Base-by-base conservation (phyloP, 83 land plant genomes). In the Picea abies region DNA sequence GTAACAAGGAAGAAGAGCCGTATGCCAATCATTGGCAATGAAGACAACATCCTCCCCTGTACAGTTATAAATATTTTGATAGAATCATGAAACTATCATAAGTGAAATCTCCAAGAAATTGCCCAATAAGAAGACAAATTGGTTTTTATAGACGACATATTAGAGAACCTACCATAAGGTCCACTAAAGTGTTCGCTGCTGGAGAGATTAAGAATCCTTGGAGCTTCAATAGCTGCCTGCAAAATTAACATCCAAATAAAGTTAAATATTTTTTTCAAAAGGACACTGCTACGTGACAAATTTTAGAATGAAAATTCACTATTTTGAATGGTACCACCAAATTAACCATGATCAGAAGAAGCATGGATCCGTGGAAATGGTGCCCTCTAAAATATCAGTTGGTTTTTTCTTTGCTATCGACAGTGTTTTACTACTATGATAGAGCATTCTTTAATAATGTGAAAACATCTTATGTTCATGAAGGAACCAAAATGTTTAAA, bases 1-100 rank as follows among this genome's bases (percentile, higher is more conserved):
- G 85, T 97, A 97, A 88, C 99, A 96, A 7, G 99, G 93, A 79
- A 96, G 90, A 41, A 93, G 88, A 63, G 94, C 95, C 58, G 99
- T 94, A 87, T 97, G 99, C 99, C 99, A 97, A 82, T 97, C 99
- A 86, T 97, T 97, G 26, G 93, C 94, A 82, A 95, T 79, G 85
- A 97, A 97, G 35, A 94, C 85, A 72, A 97, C 99, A 88, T 95
- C 91, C 77, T 97, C 99, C 60, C 99, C 99, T 97, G 88, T 26
- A 5, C 65, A 60, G 44, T 79, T 79, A 58, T 23, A 79, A 79
- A 17, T 22, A 22, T 16, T 25, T 58, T 35, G 19, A 7, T 6
- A 58, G 44, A 60, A 58, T 20, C 39, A 60, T 60, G 16, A 16
- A 22, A 58, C 58, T 52, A 56, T 56, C 60, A 3, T 56, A 56